Conservation (phyloP, 371 early-diverging fungal genomes). For the Mycotypha africana region DNA sequence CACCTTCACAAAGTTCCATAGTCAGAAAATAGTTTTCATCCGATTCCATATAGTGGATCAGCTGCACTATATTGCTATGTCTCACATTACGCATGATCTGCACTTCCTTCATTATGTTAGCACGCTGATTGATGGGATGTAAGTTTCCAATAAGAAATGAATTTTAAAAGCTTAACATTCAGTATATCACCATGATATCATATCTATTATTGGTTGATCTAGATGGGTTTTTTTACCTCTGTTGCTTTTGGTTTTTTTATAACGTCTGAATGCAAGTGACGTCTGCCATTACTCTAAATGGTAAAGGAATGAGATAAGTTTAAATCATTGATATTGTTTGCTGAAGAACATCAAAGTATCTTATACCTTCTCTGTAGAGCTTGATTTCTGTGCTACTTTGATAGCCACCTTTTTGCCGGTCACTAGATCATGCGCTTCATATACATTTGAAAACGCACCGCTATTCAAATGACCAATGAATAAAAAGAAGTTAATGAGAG, state of each 20-base stretch:
- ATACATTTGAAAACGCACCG: conserved; percentile 82
- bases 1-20: conserved; percentile 81
- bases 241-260: conserved; percentile 25
- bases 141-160: background rate
- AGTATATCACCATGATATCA: conserved; percentile 15
- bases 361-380: conserved; percentile 35
- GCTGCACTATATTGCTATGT: conserved; percentile 71
- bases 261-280: conserved; percentile 23
- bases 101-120: conserved; percentile 77
- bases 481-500: background rate
- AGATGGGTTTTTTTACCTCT: conserved; percentile 16
- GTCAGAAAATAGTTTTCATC: conserved; percentile 64
- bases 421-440: conserved; percentile 53
- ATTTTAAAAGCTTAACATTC: background rate
- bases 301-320: too few relatives aligned
- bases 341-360: too few relatives aligned
- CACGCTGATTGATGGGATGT: too few relatives aligned
- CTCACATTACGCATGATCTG: conserved; percentile 72
- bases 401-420: conserved; percentile 64
- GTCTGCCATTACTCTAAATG: conserved; percentile 14
- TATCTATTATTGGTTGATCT: background rate
- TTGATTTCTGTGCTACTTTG: conserved; percentile 65
- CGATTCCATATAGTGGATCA: conserved; percentile 57
- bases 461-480: conserved; percentile 21
- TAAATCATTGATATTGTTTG: too few relatives aligned